Percentiles rank a stretch among this genome's conserved stretches.
phyloP scores from a whole-genome alignment of 2,329 filamentous ascomycete species.

The Fusarium sp. region DNA sequence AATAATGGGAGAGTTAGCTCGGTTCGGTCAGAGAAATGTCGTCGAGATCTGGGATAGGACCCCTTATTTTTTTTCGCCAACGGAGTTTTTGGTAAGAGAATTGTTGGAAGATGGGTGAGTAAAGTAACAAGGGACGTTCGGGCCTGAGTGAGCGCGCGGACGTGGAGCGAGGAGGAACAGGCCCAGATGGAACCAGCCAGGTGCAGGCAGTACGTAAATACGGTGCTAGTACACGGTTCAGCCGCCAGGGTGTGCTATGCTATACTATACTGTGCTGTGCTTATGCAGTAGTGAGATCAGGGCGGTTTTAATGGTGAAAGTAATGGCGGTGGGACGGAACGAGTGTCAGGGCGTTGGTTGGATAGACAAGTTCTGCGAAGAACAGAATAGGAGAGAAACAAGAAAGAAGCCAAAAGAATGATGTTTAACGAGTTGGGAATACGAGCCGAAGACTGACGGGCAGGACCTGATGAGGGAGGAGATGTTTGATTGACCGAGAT shows the following conservation, averaged over 20 bases:
- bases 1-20: slow-evolving; percentile 9
- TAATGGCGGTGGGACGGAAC: slow-evolving; percentile 46
- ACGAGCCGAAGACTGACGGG: slow-evolving; percentile 42
- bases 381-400: not conserved
- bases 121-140: slow-evolving; percentile 40
- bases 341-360: slow-evolving; percentile 35
- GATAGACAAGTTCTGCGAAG: slow-evolving; percentile 7
- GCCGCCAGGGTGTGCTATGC: slow-evolving; percentile 19
- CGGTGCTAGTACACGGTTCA: slow-evolving; percentile 31
- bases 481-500: slow-evolving; percentile 15
- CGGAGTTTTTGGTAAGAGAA: slow-evolving; percentile 34
- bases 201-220: slow-evolving; percentile 37
- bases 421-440: slow-evolving; percentile 42
- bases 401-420: slow-evolving; percentile 18
- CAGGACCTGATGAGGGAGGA: slow-evolving; percentile 9
- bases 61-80: slow-evolving; percentile 41
- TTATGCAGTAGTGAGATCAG: slow-evolving; percentile 19
- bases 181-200: slow-evolving; percentile 14
- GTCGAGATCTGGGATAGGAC: slow-evolving; percentile 35
- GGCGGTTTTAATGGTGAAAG: slow-evolving; percentile 45
- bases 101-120: slow-evolving; percentile 38
- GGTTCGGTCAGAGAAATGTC: slow-evolving; percentile 25
- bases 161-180: slow-evolving; percentile 38
- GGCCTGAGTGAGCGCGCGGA: slow-evolving; percentile 34
- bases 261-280: not conserved